Evolutionary conservation across 2,329 filamentous ascomycete genomes (phyloP).

Genomic region (Neonectria ditissima): DNA sequence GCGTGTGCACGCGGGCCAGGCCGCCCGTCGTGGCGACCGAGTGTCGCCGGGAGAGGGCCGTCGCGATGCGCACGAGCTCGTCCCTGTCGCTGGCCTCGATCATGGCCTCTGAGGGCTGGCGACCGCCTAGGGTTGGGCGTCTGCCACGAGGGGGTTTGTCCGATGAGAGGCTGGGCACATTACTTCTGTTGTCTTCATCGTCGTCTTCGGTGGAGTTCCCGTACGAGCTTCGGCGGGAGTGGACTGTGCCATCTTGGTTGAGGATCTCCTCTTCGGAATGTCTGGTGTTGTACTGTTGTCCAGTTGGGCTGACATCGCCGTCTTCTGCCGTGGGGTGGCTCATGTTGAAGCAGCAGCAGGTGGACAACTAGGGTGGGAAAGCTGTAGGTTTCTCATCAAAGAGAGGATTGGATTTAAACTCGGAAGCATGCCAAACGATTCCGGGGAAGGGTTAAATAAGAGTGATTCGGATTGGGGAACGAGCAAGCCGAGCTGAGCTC

Average conservation of each 20-base stretch:
- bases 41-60: constrained; percentile 52
- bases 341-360: background rate
- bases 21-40: constrained; percentile 37
- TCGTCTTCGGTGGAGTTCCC: background rate
- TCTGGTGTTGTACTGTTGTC: background rate
- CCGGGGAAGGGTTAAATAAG: background rate
- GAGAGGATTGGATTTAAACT: background rate
- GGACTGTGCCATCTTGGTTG: background rate
- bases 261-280: background rate
- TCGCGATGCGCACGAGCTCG: constrained; percentile 56
- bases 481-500: background rate
- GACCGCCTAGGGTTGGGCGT: background rate
- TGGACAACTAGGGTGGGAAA: background rate
- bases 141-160: background rate
- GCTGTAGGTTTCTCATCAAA: background rate
- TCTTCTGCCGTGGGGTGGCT: background rate
- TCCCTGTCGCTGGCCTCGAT: constrained; percentile 50
- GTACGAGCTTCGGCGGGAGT: background rate
- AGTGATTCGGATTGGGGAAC: background rate
- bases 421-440: background rate
- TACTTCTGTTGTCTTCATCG: background rate
- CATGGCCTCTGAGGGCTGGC: constrained; percentile 19
- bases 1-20: constrained; percentile 25
- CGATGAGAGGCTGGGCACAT: background rate
- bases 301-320: background rate